Percentiles rank a stretch among this genome's conserved stretches.
phyloP scores from a whole-genome alignment of 352 stramenopile genomes.

The Elongisporangium undulatum region DNA sequence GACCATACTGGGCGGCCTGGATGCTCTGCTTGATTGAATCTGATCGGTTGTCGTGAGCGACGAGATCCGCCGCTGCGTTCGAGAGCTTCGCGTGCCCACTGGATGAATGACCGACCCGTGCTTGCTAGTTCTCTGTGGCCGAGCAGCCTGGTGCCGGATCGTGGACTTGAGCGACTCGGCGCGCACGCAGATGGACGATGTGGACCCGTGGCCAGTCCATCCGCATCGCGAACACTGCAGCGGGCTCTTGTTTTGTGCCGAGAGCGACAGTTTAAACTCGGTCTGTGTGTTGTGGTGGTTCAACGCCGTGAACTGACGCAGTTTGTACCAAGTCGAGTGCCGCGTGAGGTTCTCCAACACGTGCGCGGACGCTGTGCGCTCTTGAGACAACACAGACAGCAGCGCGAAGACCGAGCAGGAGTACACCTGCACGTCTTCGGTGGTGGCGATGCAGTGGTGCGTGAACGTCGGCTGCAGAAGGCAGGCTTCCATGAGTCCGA shows the following conservation, averaged over 20 bases:
- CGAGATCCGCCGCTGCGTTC: not conserved
- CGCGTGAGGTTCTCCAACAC: conserved; percentile 35
- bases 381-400: conserved; percentile 31
- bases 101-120: not conserved
- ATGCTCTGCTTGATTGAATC: not conserved
- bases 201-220: conserved; percentile 45
- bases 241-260: conserved; percentile 38
- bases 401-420: conserved; percentile 20
- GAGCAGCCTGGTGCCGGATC: not conserved
- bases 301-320: conserved; percentile 47
- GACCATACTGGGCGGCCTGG: not conserved
- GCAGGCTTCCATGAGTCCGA: conserved; percentile 37
- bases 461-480: conserved; percentile 30
- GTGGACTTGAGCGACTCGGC: conserved; percentile 11
- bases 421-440: conserved; percentile 11
- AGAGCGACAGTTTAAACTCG: conserved; percentile 32
- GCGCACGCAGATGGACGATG: conserved; percentile 34
- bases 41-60: not conserved
- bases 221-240: conserved; percentile 54
- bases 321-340: conserved; percentile 50
- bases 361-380: conserved; percentile 22
- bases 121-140: not conserved
- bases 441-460: conserved; percentile 43
- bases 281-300: conserved; percentile 48
- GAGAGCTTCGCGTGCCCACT: not conserved